These are phyloP conservation scores for Wakefieldia striispora DNA, from an alignment of 768 basidiomycete species.

Conservation along the genomic window DNA sequence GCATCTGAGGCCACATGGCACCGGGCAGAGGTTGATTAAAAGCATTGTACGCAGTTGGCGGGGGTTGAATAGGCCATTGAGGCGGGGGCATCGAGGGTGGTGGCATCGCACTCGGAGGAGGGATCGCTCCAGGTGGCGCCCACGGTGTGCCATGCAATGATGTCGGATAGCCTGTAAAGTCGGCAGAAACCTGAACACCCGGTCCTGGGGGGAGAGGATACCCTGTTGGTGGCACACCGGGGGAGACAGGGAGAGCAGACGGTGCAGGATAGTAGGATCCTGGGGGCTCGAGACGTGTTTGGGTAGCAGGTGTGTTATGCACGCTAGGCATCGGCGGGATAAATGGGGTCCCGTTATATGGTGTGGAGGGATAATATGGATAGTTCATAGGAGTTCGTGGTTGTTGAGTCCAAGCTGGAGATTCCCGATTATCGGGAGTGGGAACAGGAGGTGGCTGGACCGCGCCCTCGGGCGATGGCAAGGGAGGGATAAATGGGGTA, in stretches of 20 bases:
- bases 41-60: slow-evolving; percentile 23
- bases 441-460: slow-evolving; percentile 38
- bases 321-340: slow-evolving; percentile 35
- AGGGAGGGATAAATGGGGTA: slow-evolving; percentile 42
- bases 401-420: slow-evolving; percentile 35
- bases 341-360: slow-evolving; percentile 38
- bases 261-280: slow-evolving; percentile 34
- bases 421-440: slow-evolving; percentile 24
- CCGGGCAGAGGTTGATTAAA: slow-evolving; percentile 34
- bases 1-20: slow-evolving; percentile 20
- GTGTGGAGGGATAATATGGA: slow-evolving; percentile 39
- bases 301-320: slow-evolving; percentile 23
- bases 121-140: slow-evolving; percentile 20
- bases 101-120: slow-evolving; percentile 23
- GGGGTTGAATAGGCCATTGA: slow-evolving; percentile 19
- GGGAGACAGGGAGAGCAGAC: slow-evolving; percentile 25
- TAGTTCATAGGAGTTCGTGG: slow-evolving; percentile 36
- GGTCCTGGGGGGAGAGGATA: slow-evolving; percentile 8
- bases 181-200: slow-evolving; percentile 21
- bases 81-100: slow-evolving; percentile 11
- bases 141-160: slow-evolving; percentile 26
- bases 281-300: slow-evolving; percentile 26
- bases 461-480: slow-evolving; percentile 33
- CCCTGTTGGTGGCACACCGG: slow-evolving; percentile 7
- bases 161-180: slow-evolving; percentile 34